Conservation (phyloP, 179 eudicot genomes). For the Patellifolia procumbens region DNA sequence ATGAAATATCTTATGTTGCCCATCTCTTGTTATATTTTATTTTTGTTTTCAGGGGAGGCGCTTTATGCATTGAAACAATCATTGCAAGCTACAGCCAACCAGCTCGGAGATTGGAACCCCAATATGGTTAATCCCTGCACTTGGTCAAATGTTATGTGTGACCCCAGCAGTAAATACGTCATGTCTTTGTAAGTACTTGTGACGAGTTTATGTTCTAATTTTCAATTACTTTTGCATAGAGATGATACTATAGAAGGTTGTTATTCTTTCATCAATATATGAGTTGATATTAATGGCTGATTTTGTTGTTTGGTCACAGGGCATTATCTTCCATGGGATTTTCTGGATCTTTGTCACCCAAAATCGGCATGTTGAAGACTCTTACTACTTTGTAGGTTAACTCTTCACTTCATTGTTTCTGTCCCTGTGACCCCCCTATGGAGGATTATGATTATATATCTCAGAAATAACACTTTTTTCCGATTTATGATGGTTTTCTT, state of each 20-base stretch:
- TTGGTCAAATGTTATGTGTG: slow-evolving; percentile 86
- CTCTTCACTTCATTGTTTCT: slow-evolving; percentile 12
- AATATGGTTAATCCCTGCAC: slow-evolving; percentile 88
- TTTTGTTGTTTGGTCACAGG: slow-evolving; percentile 47
- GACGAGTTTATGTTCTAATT: too few species aligned
- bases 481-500: neutral
- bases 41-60: slow-evolving; percentile 63
- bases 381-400: slow-evolving; percentile 73
- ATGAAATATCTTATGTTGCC: neutral
- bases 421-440: neutral
- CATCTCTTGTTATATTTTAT: slow-evolving; percentile 17
- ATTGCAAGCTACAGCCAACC: slow-evolving; percentile 65
- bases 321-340: slow-evolving; percentile 75
- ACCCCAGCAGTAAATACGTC: slow-evolving; percentile 45
- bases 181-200: slow-evolving; percentile 60
- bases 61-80: slow-evolving; percentile 59
- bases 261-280: neutral
- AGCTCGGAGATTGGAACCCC: slow-evolving; percentile 73
- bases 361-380: slow-evolving; percentile 53
- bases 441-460: neutral
- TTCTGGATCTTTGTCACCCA: slow-evolving; percentile 67
- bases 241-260: neutral
- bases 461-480: neutral
- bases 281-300: slow-evolving; percentile 10
- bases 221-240: too few species aligned